phyloP scores from a whole-genome alignment of 163 green algal genomes.

The Scenedesmus sp. region DNA sequence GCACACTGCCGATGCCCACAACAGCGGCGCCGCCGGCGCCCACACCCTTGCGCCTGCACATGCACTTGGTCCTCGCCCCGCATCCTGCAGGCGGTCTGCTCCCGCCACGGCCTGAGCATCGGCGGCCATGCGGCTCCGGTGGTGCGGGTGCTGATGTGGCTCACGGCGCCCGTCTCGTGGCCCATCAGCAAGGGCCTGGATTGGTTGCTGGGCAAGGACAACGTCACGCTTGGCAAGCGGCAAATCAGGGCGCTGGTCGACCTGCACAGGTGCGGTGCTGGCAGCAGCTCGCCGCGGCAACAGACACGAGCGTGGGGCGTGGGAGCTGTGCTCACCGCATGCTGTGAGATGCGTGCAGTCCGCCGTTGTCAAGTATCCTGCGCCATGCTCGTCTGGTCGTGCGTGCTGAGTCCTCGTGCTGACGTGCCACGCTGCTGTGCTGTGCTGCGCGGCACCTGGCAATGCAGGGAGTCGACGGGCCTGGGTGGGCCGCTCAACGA shows the following conservation, averaged over 20 bases:
- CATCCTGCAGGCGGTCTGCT: constrained; percentile 28
- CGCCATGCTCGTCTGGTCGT: no score
- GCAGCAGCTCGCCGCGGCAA: not conserved
- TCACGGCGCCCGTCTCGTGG: constrained; percentile 75
- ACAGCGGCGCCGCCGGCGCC: no score
- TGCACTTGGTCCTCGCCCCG: no score
- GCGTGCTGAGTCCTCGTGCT: no score
- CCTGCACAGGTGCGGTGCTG: constrained; percentile 64
- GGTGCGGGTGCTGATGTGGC: constrained; percentile 50
- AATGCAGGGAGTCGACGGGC: constrained; percentile 53
- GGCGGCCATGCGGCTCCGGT: constrained; percentile 69
- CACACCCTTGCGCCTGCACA: not conserved
- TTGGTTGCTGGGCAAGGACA: constrained; percentile 75
- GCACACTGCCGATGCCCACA: no score
- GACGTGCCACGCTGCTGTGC: no score
- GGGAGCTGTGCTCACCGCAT: no score
- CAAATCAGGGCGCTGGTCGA: constrained; percentile 86
- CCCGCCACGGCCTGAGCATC: constrained; percentile 85
- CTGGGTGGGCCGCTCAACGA: constrained; percentile 78
- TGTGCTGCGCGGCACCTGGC: not conserved
- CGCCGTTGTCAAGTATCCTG: no score
- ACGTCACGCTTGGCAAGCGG: constrained; percentile 64
- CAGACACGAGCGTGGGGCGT: no score
- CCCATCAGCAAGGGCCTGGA: constrained; percentile 88
- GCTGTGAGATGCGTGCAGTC: no score